Conservation (phyloP, 163 green algal genomes). For the Scenedesmus sp. region DNA sequence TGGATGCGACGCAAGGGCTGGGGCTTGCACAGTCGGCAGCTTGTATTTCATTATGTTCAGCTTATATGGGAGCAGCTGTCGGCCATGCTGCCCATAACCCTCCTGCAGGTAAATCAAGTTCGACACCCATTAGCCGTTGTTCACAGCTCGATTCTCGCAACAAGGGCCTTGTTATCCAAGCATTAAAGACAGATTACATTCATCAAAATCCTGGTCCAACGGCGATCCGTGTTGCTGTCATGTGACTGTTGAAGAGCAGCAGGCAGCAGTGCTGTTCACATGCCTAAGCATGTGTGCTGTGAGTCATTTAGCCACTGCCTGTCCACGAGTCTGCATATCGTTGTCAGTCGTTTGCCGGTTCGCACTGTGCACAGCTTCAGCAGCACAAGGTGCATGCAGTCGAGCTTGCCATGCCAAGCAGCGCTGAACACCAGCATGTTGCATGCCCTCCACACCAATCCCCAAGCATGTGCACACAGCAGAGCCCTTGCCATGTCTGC, state of each 20-base stretch:
- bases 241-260: not conserved
- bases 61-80: slow-evolving; percentile 39
- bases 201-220: too few relatives aligned
- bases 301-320: not conserved
- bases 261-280: not conserved
- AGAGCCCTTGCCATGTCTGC: not conserved
- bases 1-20: slow-evolving; percentile 12
- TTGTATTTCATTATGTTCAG: slow-evolving; percentile 32
- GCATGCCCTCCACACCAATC: not conserved
- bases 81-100: slow-evolving; percentile 45
- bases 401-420: not conserved
- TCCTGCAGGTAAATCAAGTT: slow-evolving; percentile 33
- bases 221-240: not conserved
- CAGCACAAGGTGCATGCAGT: not conserved
- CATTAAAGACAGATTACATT: too few relatives aligned
- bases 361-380: not conserved
- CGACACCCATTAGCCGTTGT: not conserved
- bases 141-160: not conserved
- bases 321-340: too few relatives aligned
- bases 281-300: not conserved
- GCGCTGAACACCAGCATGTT: not conserved
- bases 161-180: not conserved
- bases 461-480: not conserved
- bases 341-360: not conserved
- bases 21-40: not conserved